Base-by-base conservation (phyloP, 2,329 filamentous ascomycete genomes). In the Pseudogymnoascus sp. region DNA sequence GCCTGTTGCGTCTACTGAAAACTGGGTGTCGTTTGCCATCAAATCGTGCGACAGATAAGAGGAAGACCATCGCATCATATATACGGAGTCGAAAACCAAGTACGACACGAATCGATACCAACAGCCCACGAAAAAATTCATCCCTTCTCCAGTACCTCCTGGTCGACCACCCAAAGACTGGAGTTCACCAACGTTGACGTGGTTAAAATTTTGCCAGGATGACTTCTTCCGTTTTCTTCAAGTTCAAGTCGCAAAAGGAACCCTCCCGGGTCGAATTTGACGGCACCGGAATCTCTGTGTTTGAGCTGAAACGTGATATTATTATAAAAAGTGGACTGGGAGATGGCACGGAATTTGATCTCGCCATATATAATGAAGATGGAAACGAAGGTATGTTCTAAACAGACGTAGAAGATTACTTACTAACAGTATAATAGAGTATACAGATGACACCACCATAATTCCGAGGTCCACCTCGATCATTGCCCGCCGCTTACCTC, bases 201-300 rank as follows among this genome's bases (percentile, higher is more conserved):
- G 50, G 50, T 56, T 21, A 61, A 33, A 60, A 63, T 35, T 60
- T 46, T 59, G 61, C 60, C 68, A 73, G 65, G 61, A 75, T 75
- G 73, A 65, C 73, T 63, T 82, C 95, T 64, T 97, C 93, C 69
- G 95, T 99, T 74, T 97, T 97, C 79, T 99, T 97, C 90, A 96
- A 96, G 80, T 99, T 99, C 88, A 97, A 97, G 80, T 97, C 93
- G 70, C 92, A 96, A 75, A 97, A 92, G 80, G 95, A 97, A 75
- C 91, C 92, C 65, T 91, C 91, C 64, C 87, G 93, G 73, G 92
- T 99, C 72, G 90, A 93, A 73, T 97, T 99, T 77, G 93, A 99
- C 78, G 95, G 95, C 74, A 97, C 93, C 71, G 91, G 91, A 77
- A 96, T 97, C 74, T 96, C 93, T 66, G 95, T 97, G 67, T 99